These are phyloP conservation scores for Colletotrichum sp. DNA, from an alignment of 2,329 filamentous ascomycete genomes.

Conservation along the genomic window DNA sequence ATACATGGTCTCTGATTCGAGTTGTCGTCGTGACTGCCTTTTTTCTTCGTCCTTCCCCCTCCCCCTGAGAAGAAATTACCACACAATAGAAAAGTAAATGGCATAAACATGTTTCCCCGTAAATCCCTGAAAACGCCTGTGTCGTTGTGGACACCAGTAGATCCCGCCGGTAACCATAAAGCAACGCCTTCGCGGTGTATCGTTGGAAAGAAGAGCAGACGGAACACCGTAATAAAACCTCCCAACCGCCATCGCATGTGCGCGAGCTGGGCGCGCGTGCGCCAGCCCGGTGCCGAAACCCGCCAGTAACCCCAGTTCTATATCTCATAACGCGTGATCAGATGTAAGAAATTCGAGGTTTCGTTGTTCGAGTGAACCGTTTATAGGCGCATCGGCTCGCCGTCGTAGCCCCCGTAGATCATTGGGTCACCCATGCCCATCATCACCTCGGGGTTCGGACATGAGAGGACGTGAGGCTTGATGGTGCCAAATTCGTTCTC, in stretches of 20 bases:
- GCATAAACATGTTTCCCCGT: background rate
- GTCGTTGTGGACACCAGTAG: background rate
- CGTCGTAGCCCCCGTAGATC: conserved; percentile 60
- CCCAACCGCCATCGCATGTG: background rate
- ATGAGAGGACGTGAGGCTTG: conserved; percentile 60
- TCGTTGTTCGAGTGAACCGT: background rate
- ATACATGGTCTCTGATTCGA: background rate
- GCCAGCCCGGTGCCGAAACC: background rate
- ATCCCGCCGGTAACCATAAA: background rate
- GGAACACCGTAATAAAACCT: background rate
- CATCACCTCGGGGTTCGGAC: conserved; percentile 60
- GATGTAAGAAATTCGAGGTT: background rate
- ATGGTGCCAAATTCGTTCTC: conserved; percentile 59
- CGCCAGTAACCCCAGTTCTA: background rate
- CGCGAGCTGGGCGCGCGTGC: background rate
- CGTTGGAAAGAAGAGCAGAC: background rate
- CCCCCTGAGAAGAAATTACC: background rate
- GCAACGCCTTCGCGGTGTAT: conserved; percentile 20
- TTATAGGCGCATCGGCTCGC: conserved; percentile 47
- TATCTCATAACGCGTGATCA: background rate
- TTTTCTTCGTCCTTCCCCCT: background rate
- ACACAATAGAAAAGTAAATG: background rate
- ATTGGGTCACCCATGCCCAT: conserved; percentile 63
- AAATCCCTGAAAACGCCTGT: background rate
- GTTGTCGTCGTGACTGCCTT: background rate